Percentiles rank a stretch among this genome's conserved stretches.
phyloP scores from a whole-genome alignment of 192 early-diverging fungal species.

The Chytriomyces sp. region DNA sequence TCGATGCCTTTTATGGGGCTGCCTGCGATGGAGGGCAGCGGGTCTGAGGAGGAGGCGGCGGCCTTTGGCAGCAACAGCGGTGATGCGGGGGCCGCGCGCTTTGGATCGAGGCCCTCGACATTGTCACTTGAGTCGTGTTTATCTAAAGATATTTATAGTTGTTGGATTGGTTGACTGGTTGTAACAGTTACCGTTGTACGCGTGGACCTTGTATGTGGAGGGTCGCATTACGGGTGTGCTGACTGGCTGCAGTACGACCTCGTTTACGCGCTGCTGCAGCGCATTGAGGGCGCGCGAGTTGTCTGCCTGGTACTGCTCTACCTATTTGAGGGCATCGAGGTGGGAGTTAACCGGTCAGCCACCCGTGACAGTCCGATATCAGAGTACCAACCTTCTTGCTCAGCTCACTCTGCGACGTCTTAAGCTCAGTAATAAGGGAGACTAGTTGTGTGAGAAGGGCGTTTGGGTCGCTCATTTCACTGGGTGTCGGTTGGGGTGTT shows the following conservation, averaged over 20 bases:
- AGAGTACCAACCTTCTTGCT: background rate
- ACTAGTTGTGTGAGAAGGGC: conserved; percentile 16
- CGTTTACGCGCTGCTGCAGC: conserved; percentile 12
- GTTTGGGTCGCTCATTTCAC: background rate
- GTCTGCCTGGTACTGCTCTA: conserved; percentile 21
- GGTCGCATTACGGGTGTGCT: background rate
- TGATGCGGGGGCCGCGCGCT: background rate
- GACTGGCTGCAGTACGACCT: conserved; percentile 1
- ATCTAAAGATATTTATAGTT: background rate
- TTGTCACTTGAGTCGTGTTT: background rate
- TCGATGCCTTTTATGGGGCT: background rate
- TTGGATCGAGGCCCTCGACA: conserved; percentile 31
- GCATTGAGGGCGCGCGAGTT: background rate
- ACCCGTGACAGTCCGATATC: background rate
- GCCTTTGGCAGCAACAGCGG: background rate
- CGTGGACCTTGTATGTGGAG: conserved; percentile 21
- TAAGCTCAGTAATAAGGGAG: background rate
- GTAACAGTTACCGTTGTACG: background rate
- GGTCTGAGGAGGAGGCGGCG: background rate
- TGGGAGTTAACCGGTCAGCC: background rate
- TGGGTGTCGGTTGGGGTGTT: background rate
- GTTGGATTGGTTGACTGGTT: background rate
- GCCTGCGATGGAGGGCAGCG: background rate
- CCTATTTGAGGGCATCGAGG: background rate
- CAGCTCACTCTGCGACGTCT: conserved; percentile 3